Base-by-base conservation (phyloP, 2,329 filamentous ascomycete species). In the Fusarium burgessii region DNA sequence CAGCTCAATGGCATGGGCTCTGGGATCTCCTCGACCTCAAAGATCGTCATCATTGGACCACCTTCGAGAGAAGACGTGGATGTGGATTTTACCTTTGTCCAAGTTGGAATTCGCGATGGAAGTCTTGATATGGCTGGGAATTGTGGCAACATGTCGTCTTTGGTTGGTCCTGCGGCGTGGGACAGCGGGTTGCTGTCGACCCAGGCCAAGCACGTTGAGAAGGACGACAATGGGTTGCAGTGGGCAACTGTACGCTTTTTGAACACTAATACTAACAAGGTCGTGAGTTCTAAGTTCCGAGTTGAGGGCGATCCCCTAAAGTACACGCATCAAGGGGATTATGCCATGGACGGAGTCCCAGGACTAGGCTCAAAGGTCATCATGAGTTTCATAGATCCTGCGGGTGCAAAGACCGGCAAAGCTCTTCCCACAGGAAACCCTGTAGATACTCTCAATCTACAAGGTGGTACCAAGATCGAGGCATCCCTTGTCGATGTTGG, bases 1-100 rank as follows among this genome's bases (percentile, higher is more conserved):
- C 92, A 94, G 79, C 88, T 94, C 2, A 86, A 94, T 77, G 91
- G 92, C 12, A 86, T 93, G 79, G 91, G 91, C 5, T 90, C 89
- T 0, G 91, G 91, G 7, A 84, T 91, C 59, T 92, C 90, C 13
- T 90, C 88, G 45, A 86, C 92, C 5, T 91, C 89, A 61, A 94
- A 94, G 78, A 84, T 94, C 20, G 92, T 91, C 79, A 83, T 94
- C 3, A 84, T 94, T 3, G 86, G 85, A 5, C 81, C 82, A 2
- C 84, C 89, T 5, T 76, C 79, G 32, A 80, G 83, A 18, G 65
- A 78, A 1, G 85, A 84, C 29, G 85, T 85, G 0, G 87, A 93
- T 69, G 83, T 93, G 15, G 89, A 92, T 64, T 93, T 91, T 75
- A 94, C 91, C 0, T 94, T 94, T 76, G 87, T 91, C 3, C 89